A percentile compares a stretch with the other conserved stretches of the same genome.
Evolutionary conservation across 2,329 filamentous ascomycete genomes (phyloP).

Genomic region (Aspergillus melleus): DNA sequence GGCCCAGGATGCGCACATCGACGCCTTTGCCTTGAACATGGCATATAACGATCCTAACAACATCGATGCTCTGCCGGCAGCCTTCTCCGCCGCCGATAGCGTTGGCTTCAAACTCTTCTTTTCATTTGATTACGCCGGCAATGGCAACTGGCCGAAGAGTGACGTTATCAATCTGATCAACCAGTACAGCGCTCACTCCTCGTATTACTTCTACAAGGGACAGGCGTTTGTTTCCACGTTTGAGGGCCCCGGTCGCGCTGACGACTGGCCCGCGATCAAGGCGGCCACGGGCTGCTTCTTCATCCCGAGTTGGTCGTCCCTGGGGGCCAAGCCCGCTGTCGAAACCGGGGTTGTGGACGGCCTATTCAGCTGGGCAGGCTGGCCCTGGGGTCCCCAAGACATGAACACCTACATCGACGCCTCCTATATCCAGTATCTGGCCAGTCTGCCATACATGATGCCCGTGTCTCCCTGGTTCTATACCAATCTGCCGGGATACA

Average conservation of each 20-base stretch:
- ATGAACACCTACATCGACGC: conserved; percentile 40
- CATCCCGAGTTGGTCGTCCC: conserved; percentile 48
- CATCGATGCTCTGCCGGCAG: conserved; percentile 20
- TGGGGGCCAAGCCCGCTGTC: conserved; percentile 28
- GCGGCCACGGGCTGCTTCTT: conserved; percentile 42
- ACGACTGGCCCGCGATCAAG: conserved; percentile 50
- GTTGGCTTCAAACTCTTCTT: conserved; percentile 37
- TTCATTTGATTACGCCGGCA: conserved; percentile 39
- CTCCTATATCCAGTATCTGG: conserved; percentile 39
- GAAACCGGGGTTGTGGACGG: conserved; percentile 36
- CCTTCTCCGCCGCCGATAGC: conserved; percentile 27
- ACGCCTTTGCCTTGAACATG: conserved; percentile 45
- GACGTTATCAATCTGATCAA: conserved; percentile 27
- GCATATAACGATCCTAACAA: conserved; percentile 24
- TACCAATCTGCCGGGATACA: conserved; percentile 57
- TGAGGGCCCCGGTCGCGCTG: conserved; percentile 43
- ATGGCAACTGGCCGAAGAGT: conserved; percentile 31
- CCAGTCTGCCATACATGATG: conserved; percentile 51
- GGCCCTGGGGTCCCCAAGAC: conserved; percentile 39
- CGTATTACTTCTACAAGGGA: conserved; percentile 28
- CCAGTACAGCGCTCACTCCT: conserved; percentile 23
- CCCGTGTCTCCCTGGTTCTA: conserved; percentile 58
- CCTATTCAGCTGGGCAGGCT: conserved; percentile 46
- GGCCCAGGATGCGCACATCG: conserved; percentile 39
- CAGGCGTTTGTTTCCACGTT: conserved; percentile 45